Evolutionary conservation across 2,329 filamentous ascomycete genomes (phyloP), one percentile per base, ranked within the genome.

Genomic region (Venturia pyrina): DNA sequence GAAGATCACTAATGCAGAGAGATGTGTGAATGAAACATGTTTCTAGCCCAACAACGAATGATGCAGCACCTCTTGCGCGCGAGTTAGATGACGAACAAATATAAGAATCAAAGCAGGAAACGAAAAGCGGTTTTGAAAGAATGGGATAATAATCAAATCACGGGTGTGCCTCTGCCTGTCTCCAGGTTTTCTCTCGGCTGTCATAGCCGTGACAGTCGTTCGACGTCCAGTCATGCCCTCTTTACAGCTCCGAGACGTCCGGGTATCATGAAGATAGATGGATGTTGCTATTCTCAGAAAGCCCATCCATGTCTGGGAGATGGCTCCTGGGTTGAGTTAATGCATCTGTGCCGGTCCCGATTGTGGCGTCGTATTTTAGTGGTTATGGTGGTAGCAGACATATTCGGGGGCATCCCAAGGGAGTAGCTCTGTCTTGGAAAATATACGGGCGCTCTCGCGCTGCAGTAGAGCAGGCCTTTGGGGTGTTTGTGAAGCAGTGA

Each of bases 41-140:
- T 59, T 37, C 7, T 37, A 15, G 53, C 28, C 17, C 28, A 34
- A 37, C 53, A 21, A 59, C 53, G 53, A 59, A 59, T 59, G 53
- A 11, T 6, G 32, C 17, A 8, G 32, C 53, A 40, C 15, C 19
- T 13, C 32, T 5, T 13, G 32, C 28, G 53, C 53, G 28, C 28
- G 53, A 21, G 32, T 19, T 59, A 37, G 19, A 59, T 37, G 28
- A 59, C 17, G 8, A n/a, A 59, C 2, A 24, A 37, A 28, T 59
- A 37, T 59, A 59, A n/a, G 15, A 37, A 59, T 59, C 53, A 59
- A 59, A 59, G 53, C 53, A 37, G 32, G 53, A 59, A 59, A 59
- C 53, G 3, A n/a, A n/a, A 7, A 15, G 28, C 53, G 53, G 53
- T 59, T 59, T 59, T 37, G 19, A 11, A 59, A 59, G 53, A n/a